Conservation (phyloP, 75 land plant genomes). For the Pseudotsuga menziesii region DNA sequence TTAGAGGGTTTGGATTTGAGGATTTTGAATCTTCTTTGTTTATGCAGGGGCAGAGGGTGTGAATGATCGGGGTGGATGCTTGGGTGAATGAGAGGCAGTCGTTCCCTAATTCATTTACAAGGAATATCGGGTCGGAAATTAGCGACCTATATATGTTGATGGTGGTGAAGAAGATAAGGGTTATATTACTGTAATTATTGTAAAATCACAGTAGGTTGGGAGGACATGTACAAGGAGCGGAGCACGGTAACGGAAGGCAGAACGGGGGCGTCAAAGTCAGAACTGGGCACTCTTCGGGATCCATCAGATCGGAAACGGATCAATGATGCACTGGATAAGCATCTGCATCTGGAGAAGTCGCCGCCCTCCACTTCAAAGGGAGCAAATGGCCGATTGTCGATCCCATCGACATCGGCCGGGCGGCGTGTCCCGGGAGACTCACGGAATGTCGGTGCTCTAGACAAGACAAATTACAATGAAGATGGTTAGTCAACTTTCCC, state of each 20-base stretch:
- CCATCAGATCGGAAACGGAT: constrained; percentile 27
- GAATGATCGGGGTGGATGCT: too few species aligned
- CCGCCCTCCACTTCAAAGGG: constrained; percentile 31
- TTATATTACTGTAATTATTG: too few species aligned
- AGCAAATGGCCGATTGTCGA: constrained; percentile 13
- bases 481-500: constrained; percentile 11
- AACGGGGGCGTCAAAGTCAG: constrained; percentile 17
- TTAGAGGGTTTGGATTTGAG: too few species aligned
- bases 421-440: constrained; percentile 15
- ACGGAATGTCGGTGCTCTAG: neutral
- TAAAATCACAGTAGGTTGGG: neutral
- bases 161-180: too few species aligned
- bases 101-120: too few species aligned
- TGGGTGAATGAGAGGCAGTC: too few species aligned
- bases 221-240: constrained; percentile 30
- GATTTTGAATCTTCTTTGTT: too few species aligned
- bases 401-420: constrained; percentile 24
- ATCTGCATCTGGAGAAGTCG: constrained; percentile 25
- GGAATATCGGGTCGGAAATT: too few species aligned
- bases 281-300: neutral
- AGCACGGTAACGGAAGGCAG: constrained; percentile 8
- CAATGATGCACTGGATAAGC: constrained; percentile 32
- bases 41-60: too few species aligned
- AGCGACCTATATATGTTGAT: too few species aligned
- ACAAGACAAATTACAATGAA: constrained; percentile 35